Evolutionary conservation across 192 early-diverging fungal genomes (phyloP).

Genomic region (Chytriomyces hyalinus): DNA sequence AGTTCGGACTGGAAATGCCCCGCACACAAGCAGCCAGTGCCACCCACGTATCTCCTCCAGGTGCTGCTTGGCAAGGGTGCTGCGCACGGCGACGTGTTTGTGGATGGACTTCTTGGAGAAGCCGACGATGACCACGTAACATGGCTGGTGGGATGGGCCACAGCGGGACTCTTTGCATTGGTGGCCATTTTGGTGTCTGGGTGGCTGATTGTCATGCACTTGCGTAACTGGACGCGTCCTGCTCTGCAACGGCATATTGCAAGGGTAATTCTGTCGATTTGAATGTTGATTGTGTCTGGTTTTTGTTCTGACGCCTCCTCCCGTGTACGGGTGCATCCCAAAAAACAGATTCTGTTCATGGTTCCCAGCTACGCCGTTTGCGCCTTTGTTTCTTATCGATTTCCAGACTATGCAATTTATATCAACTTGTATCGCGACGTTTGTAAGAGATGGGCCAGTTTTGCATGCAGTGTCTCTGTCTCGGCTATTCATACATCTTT

Average conservation of each 20-base stretch:
- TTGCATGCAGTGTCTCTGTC: not conserved
- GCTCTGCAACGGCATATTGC: conserved; percentile 31
- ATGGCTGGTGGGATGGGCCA: conserved; percentile 25
- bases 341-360: conserved; percentile 70
- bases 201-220: conserved; percentile 24
- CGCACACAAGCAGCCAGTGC: conserved; percentile 11
- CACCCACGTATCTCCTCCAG: not conserved
- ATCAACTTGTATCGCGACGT: conserved; percentile 67
- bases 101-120: not conserved
- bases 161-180: conserved; percentile 32
- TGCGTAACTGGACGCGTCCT: conserved; percentile 33
- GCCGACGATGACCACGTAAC: not conserved
- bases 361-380: conserved; percentile 73
- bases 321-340: not conserved
- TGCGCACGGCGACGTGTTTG: not conserved
- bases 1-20: conserved; percentile 7
- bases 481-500: not conserved
- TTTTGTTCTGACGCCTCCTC: not conserved
- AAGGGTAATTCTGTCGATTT: conserved; percentile 7
- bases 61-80: not conserved
- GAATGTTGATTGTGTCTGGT: not conserved
- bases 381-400: conserved; percentile 70
- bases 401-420: conserved; percentile 67
- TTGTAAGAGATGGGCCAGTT: conserved; percentile 52
- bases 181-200: conserved; percentile 20